These are phyloP conservation scores for Colletotrichum spinosum DNA, from an alignment of 2,329 filamentous ascomycete genomes.

Conservation along the genomic window DNA sequence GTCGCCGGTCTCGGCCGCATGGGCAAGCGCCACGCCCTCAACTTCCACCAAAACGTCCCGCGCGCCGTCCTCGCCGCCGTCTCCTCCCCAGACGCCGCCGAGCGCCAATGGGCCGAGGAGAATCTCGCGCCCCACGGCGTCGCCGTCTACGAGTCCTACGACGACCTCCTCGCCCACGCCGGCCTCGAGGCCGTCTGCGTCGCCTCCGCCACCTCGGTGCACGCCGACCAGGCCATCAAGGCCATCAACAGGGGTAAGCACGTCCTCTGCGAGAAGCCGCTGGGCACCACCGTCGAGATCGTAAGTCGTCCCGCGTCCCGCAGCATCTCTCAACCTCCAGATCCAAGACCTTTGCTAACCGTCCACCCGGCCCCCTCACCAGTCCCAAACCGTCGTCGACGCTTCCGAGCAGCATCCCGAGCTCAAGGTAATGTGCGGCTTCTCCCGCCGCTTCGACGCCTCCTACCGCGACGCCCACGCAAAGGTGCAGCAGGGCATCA, in stretches of 20 bases:
- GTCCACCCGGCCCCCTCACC: not conserved
- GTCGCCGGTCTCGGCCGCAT: slow-evolving; percentile 64
- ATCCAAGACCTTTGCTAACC: not conserved
- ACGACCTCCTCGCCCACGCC: slow-evolving; percentile 56
- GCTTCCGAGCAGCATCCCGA: slow-evolving; percentile 66
- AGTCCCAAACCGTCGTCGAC: slow-evolving; percentile 71
- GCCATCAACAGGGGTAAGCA: slow-evolving; percentile 66
- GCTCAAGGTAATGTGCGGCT: slow-evolving; percentile 69
- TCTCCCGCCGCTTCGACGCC: slow-evolving; percentile 65
- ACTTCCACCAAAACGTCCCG: slow-evolving; percentile 57
- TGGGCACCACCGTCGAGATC: slow-evolving; percentile 68
- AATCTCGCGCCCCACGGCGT: slow-evolving; percentile 58
- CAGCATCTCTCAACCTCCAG: too few species aligned
- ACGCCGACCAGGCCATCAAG: slow-evolving; percentile 67
- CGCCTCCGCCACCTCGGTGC: slow-evolving; percentile 60
- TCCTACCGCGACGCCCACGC: slow-evolving; percentile 71
- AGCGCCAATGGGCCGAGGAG: slow-evolving; percentile 57
- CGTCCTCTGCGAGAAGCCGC: slow-evolving; percentile 70
- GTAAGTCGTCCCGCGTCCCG: slow-evolving; percentile 51
- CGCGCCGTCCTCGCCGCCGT: slow-evolving; percentile 62
- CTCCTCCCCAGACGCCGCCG: slow-evolving; percentile 57
- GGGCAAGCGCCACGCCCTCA: slow-evolving; percentile 63
- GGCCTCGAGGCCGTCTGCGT: slow-evolving; percentile 55
- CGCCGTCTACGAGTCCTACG: slow-evolving; percentile 56
- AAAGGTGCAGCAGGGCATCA: slow-evolving; percentile 63